Conservation (phyloP, 1,139 yeast genomes). For the Yamadazyma aaseri region DNA sequence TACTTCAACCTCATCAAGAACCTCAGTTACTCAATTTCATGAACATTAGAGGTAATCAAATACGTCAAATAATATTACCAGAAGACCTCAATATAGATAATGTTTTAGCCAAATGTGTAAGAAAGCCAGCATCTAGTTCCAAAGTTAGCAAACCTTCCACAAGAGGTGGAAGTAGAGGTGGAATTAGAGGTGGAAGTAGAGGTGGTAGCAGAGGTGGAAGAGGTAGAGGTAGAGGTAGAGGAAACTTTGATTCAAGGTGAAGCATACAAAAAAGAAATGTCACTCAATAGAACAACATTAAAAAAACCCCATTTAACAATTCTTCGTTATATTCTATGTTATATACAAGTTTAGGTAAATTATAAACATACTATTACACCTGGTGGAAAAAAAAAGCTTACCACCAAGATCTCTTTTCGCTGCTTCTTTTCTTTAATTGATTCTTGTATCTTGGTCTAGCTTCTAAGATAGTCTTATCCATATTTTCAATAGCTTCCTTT, state of each 20-base stretch:
- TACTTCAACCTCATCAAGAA: slow-evolving; percentile 69
- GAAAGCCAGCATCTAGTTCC: slow-evolving; percentile 3
- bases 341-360: neutral
- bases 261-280: neutral
- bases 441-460: slow-evolving; percentile 64
- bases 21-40: slow-evolving; percentile 75
- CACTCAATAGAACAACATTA: neutral
- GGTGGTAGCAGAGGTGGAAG: slow-evolving; percentile 4
- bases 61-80: slow-evolving; percentile 81
- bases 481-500: slow-evolving; percentile 64
- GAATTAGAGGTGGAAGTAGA: slow-evolving; percentile 1
- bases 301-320: neutral
- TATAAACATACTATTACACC: no score
- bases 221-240: neutral
- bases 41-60: slow-evolving; percentile 86
- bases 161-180: slow-evolving; percentile 1
- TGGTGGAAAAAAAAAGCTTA: no score
- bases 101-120: slow-evolving; percentile 49
- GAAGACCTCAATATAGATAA: slow-evolving; percentile 84
- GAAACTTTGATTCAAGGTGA: no score
- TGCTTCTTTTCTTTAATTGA: slow-evolving; percentile 52
- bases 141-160: slow-evolving; percentile 1
- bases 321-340: neutral
- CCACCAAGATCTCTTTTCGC: slow-evolving; percentile 51
- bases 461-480: slow-evolving; percentile 68